phyloP scores from a whole-genome alignment of 768 basidiomycete species.

The Rhodotorula graminis region DNA sequence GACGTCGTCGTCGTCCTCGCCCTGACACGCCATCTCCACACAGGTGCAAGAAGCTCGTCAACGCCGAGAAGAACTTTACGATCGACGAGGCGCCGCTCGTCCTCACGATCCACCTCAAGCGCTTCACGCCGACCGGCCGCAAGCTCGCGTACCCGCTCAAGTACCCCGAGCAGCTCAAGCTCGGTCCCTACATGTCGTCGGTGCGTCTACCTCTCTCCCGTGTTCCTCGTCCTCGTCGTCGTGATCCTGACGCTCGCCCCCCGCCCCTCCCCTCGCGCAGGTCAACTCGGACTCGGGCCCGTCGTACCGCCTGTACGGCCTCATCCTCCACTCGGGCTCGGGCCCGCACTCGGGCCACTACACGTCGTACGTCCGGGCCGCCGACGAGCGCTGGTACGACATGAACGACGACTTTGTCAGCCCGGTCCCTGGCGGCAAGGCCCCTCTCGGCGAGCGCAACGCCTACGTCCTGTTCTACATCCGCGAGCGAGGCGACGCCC shows the following conservation, averaged over 20 bases:
- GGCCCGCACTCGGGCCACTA: constrained; percentile 97
- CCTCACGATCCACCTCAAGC: constrained; percentile 88
- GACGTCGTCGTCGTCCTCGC: too few species aligned
- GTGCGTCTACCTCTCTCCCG: constrained; percentile 41
- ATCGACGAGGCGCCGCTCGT: constrained; percentile 80
- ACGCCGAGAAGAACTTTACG: constrained; percentile 83
- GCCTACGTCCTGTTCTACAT: constrained; percentile 95
- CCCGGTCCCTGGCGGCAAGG: constrained; percentile 31
- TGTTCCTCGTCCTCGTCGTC: too few species aligned
- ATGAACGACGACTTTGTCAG: constrained; percentile 87
- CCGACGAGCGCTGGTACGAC: constrained; percentile 69
- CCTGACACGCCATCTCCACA: too few species aligned
- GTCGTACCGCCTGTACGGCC: constrained; percentile 78
- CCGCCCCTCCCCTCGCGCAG: background rate
- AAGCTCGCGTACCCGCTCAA: constrained; percentile 73
- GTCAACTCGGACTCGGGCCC: constrained; percentile 51
- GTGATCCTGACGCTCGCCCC: too few species aligned
- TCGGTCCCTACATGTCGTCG: constrained; percentile 77
- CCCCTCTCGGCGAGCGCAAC: constrained; percentile 63
- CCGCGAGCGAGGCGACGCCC: constrained; percentile 53
- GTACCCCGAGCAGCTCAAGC: constrained; percentile 70
- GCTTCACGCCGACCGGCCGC: constrained; percentile 76
- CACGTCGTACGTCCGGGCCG: constrained; percentile 72
- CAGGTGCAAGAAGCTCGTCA: constrained; percentile 87
- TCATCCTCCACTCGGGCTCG: constrained; percentile 86